Evolutionary conservation across 2,329 filamentous ascomycete species (phyloP), one percentile per base, ranked within the genome.

Genomic region (Lasiodiplodia sp.): DNA sequence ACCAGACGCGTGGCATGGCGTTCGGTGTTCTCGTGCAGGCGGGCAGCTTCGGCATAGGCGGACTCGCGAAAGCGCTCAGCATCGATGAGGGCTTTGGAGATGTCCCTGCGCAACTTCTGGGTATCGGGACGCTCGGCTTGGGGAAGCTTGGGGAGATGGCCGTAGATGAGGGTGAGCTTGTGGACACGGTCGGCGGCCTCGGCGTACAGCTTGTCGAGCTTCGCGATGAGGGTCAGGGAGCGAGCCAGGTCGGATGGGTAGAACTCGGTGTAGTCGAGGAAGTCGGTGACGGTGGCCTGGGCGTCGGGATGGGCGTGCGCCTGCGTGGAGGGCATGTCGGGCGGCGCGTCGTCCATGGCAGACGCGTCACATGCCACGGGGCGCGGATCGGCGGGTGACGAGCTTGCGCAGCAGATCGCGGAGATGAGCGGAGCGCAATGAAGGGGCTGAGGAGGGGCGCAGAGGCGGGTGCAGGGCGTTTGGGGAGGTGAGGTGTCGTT

Each of bases 211-310:
- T 75, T 73, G 70, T 86, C 82, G 71, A 86, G 83, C 70, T 85
- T 80, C 71, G 84, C 83, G 73, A 91, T 89, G 68, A 91, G 82
- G 64, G 86, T 88, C 66, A 91, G 80, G 71, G 88, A 90, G 73
- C 88, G 88, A 69, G 86, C 83, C 28, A 91, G 81, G 75, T 90
- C 88, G 11, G 88, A 87, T 40, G 88, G 88, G 68, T 90, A 88
- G 82, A 89, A 90, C 79, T 91, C 88, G 71, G 88, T 91, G 79
- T 90, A 91, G 77, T 90, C 88, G 69, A 90, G 86, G 77, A 88
- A 91, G 77, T 91, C 88, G 71, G 87, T 89, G 56, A 91, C 86
- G 31, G 88, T 90, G 40, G 87, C 87, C 75, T 90, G 87, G 68
- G 88, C 87, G 74, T 91, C 88, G 40, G 88, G 88, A 75, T 90